Base-by-base conservation (phyloP, 1,284 basidiomycete species). In the Cerrena zonata region DNA sequence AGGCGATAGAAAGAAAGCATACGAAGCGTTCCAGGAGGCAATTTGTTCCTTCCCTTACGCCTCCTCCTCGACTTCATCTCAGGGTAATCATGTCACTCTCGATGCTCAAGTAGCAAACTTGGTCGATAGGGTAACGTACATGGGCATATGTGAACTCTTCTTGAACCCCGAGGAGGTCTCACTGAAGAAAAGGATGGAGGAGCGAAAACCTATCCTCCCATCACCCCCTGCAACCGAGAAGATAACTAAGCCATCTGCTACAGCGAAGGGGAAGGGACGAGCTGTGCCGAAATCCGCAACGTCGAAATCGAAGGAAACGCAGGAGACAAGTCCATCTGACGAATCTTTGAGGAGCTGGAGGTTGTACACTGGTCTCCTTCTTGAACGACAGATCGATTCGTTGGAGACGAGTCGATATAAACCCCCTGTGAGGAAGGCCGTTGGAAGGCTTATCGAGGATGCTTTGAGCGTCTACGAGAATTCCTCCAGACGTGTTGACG, bases 61-160 rank as follows among this genome's bases (percentile, higher is more conserved):
- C 2, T 38, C 47, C 10, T 10, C 47, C 7, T 34, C 30, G 30
- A 34, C 30, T 7, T 34, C 30, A 15, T 7, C 30, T 7, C 15
- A 7, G 30, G 30, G 30, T 7, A 7, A 7, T 7, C n/a, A n/a
- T n/a, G 7, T 34, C 7, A 7, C 15, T 7, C 15, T 34, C 7
- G 30, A 34, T 34, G 67, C 2, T 64, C 78, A 25, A 53, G 71
- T 88, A 10, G 76, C 70, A 0, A 63, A 66, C 3, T 73, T 87
- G 27, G 58, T 90, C 12, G 86, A 89, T 53, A 69, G 82, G 21
- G 66, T 82, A 19, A 85, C 86, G 0, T 83, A 82, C 52, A 70
- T 86, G 22, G 81, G 78, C 4, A 68, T 76, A 1, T 83, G 76
- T 59, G 86, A 89, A 25, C 73, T 89, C 3, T 69, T 84, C 37